Percentiles rank a stretch among this genome's conserved stretches.
These are phyloP conservation scores for Suillus subluteus DNA, from an alignment of 768 basidiomycete genomes.

Conservation along the genomic window DNA sequence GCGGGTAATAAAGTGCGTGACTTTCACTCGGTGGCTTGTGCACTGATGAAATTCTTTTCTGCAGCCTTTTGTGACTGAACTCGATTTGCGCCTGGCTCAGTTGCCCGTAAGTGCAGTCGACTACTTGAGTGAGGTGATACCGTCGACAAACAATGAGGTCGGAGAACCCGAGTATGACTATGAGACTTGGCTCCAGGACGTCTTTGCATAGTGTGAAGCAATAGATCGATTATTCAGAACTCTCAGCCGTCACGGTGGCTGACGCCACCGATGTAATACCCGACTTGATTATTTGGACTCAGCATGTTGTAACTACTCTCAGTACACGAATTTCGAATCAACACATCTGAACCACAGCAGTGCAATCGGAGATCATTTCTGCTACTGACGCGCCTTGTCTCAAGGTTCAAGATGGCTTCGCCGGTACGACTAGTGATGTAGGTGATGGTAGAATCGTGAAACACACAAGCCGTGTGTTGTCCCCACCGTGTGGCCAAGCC, in stretches of 20 bases:
- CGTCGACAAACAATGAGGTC: constrained; percentile 50
- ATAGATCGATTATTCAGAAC: neutral
- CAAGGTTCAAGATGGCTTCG: neutral
- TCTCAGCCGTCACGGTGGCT: neutral
- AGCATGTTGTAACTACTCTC: neutral
- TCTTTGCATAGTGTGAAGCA: constrained; percentile 56
- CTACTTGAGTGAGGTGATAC: constrained; percentile 85
- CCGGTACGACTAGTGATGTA: neutral
- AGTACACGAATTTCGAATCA: neutral
- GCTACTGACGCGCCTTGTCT: neutral
- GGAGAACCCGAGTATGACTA: constrained; percentile 80
- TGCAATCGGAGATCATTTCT: neutral
- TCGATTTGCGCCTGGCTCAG: constrained; percentile 85
- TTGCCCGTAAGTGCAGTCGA: constrained; percentile 76
- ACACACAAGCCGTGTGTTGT: neutral
- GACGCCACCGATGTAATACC: neutral
- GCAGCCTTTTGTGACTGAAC: constrained; percentile 90
- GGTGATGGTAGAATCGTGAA: neutral
- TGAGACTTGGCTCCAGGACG: constrained; percentile 79
- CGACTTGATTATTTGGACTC: neutral
- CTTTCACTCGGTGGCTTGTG: neutral
- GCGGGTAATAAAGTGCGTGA: constrained; percentile 80
- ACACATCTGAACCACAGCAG: neutral
- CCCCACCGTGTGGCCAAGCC: neutral
- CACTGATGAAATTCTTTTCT: constrained; percentile 13